Evolutionary conservation across 768 basidiomycete species (phyloP).

Genomic region (Phaeotremella skinneri): DNA sequence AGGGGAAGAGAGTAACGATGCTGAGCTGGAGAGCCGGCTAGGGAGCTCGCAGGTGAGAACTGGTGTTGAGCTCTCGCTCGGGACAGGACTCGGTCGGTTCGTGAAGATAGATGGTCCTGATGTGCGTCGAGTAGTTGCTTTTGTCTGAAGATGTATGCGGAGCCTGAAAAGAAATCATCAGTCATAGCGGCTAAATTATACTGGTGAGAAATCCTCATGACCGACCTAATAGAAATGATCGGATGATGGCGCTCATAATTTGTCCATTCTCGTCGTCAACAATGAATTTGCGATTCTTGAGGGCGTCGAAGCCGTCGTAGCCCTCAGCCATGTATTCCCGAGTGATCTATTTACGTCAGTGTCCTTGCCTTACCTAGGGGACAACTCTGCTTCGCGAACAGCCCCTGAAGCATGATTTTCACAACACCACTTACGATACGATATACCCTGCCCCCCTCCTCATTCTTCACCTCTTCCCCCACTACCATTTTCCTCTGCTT

Average conservation of each 20-base stretch:
- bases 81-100: conserved; percentile 38
- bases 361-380: background rate
- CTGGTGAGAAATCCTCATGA: background rate
- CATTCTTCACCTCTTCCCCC: conserved; percentile 59
- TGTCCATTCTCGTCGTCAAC: conserved; percentile 81
- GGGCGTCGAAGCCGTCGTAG: conserved; percentile 73
- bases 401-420: too few relatives aligned
- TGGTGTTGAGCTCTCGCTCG: conserved; percentile 31
- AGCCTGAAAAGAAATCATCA: conserved; percentile 55
- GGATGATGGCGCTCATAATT: conserved; percentile 72
- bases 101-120: conserved; percentile 36
- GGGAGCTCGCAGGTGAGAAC: conserved; percentile 15
- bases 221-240: conserved; percentile 78
- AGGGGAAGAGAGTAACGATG: conserved; percentile 18
- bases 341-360: conserved; percentile 53
- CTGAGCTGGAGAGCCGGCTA: conserved; percentile 12
- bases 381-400: too few relatives aligned
- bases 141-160: conserved; percentile 67
- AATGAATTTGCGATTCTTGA: conserved; percentile 66
- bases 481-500: conserved; percentile 33
- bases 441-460: conserved; percentile 62
- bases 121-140: conserved; percentile 56
- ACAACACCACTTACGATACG: conserved; percentile 58
- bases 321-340: conserved; percentile 68
- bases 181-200: background rate